These are phyloP conservation scores for Psophocarpus tetragonolobus DNA, from an alignment of 306 rosid genomes.

Conservation along the genomic window DNA sequence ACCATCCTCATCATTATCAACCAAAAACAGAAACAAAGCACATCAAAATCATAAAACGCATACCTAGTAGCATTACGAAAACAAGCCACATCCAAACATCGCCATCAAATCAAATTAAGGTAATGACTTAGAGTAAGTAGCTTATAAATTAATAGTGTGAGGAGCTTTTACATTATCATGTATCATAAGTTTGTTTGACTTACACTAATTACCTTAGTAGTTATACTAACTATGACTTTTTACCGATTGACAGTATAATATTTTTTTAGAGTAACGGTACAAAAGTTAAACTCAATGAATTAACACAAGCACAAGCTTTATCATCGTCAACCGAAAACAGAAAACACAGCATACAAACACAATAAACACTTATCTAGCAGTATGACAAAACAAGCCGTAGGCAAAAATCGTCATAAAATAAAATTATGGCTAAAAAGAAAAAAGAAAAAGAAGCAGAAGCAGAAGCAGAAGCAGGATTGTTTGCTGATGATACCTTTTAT, in stretches of 20 bases:
- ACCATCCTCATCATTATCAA: conserved; percentile 25
- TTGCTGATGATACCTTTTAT: conserved; percentile 56
- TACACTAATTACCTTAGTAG: not conserved
- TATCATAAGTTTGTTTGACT: not conserved
- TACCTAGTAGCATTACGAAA: not conserved
- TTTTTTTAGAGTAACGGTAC: not conserved
- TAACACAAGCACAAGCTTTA: not conserved
- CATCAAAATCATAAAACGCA: conserved; percentile 5
- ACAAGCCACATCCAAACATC: not conserved
- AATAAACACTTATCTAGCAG: conserved; percentile 18
- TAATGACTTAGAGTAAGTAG: not conserved
- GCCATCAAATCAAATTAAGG: not conserved
- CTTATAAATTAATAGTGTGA: not conserved
- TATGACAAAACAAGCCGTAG: not conserved
- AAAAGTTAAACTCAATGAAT: not conserved
- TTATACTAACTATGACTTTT: not conserved
- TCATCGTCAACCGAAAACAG: conserved; percentile 4
- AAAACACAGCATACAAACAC: not conserved
- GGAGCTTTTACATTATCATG: not conserved
- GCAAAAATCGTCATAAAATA: not conserved
- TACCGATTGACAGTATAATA: not conserved
- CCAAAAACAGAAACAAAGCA: not conserved
- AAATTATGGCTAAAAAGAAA: not conserved
- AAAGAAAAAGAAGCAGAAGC: not conserved
- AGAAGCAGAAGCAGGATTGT: not conserved